Evolutionary conservation across 2,329 filamentous ascomycete species (phyloP), one percentile per base, ranked within the genome.

Genomic region (Chalaropsis thielavioides): DNA sequence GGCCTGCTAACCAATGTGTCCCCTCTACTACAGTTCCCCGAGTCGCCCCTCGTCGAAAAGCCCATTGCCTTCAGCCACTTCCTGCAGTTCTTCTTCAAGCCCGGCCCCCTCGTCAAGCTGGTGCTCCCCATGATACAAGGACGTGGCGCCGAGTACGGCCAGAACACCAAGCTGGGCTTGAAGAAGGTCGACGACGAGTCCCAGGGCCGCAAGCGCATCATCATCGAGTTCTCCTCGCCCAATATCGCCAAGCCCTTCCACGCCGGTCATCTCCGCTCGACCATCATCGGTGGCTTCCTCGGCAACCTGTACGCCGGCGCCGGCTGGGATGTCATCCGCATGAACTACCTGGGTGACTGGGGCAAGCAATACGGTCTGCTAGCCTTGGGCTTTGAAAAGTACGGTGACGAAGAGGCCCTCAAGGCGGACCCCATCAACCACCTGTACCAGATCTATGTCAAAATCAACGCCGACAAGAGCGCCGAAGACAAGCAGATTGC

Each of bases 221-320:
- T 94, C 62, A 82, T 94, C 70, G 89, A 94, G 72, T 94, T 92
- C 75, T 90, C 87, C 7, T 91, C 87, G 7, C 89, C 90, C 62
- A 94, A 94, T 73, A 91, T 94, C 67, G 89, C 89, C 58, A 92
- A 92, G 76, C 89, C 87, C 27, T 91, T 91, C 77, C 87, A 90
- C 72, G 88, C 87, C 46, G 87, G 87, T 13, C 88, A 92, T 74
- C 77, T 91, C 70, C 81, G 88, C 71, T 88, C 84, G 70, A 92
- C 88, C 44, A 90, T 91, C 72, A 90, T 91, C 67, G 88, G 88
- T 61, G 87, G 87, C 46, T 91, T 90, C 76, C 77, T 91, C 49
- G 78, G 86, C 24, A 90, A 90, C 72, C 75, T 90, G 19, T 88
- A 90, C 73, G 80, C 86, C 70, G 78, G 77, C 40, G 84, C 84